Evolutionary conservation across 2,329 filamentous ascomycete genomes (phyloP).

Genomic region (Nigrograna mackinnonii): DNA sequence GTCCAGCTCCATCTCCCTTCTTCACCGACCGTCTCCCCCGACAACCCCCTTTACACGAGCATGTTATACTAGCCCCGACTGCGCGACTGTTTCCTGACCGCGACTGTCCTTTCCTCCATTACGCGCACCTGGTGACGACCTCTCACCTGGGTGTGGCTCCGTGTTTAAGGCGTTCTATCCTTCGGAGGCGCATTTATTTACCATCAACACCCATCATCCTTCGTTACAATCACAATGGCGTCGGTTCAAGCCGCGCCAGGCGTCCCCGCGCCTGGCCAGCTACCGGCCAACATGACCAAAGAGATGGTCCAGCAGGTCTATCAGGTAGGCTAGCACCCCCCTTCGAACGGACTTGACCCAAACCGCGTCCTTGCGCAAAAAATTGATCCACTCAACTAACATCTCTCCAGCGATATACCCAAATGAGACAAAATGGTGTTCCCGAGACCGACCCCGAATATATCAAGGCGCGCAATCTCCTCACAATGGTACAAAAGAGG

Average conservation of each 20-base stretch:
- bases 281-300: conserved; percentile 71
- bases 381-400: no score
- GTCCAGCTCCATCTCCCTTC: conserved; percentile 38
- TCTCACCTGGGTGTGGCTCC: conserved; percentile 13
- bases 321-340: conserved; percentile 55
- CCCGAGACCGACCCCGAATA: conserved; percentile 84
- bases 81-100: conserved; percentile 21
- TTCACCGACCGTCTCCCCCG: conserved; percentile 18
- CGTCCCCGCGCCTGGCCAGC: conserved; percentile 65
- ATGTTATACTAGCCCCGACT: conserved; percentile 36
- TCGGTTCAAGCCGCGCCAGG: conserved; percentile 75
- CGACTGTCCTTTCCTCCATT: conserved; percentile 26
- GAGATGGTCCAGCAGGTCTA: conserved; percentile 78
- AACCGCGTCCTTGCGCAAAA: neutral
- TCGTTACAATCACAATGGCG: conserved; percentile 62
- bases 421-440: conserved; percentile 85
- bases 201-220: conserved; percentile 3
- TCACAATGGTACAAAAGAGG: conserved; percentile 70
- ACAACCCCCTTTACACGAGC: conserved; percentile 34
- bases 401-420: conserved; percentile 73
- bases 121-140: conserved; percentile 22
- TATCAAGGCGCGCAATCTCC: conserved; percentile 77
- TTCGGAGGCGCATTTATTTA: neutral
- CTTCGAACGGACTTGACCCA: neutral
- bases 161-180: conserved; percentile 10